Base-by-base conservation (phyloP, 331 rosid species). In the Malus hybrid region DNA sequence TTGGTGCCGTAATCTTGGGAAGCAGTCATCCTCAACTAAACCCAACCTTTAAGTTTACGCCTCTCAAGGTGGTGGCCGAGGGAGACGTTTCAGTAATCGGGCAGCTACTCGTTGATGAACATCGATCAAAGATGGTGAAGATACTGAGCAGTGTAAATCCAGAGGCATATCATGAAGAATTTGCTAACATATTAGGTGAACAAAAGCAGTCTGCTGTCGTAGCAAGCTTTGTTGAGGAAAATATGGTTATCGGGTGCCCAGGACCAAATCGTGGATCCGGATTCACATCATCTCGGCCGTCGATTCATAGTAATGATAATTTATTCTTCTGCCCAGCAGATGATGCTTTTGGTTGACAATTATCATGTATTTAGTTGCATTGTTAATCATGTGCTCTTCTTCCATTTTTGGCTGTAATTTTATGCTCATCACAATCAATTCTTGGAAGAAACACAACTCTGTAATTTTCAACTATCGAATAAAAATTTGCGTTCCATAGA, bases 221-320 rank as follows among this genome's bases (percentile, higher is more conserved):
- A 14, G 85, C 89, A 83, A 90, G 98, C 85, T 89, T 83, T 66
- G 64, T 76, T 63, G 92, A 82, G 70, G 92, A 90, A 67, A 86
- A 27, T 42, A 78, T 72, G 70, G 80, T 42, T 61, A 76, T 90
- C 91, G 96, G 67, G 83, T 67, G 79, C 75, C 71, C 86, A 83
- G 69, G 42, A 15, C n/a, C 39, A 70, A 63, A 3, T 32, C 33
- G 44, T 0, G 44, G 44, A 39, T 9, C 44, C 44, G 44, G 44
- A 39, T 0, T 39, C 11, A 39, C 44, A 39, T 39, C 44, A 39
- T 39, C 44, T 12, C 44, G 44, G 44, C 44, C 44, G 54, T 29
- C 16, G 39, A 31, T 64, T 15, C 42, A 64, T 31, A 27, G 4
- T 61, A 29, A 67, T 52, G 20, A 55, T n/a, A n/a, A 14, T 19